Evolutionary conservation across 2,329 filamentous ascomycete species (phyloP), one percentile per base, ranked within the genome.

Genomic region (Alternaria sp.): DNA sequence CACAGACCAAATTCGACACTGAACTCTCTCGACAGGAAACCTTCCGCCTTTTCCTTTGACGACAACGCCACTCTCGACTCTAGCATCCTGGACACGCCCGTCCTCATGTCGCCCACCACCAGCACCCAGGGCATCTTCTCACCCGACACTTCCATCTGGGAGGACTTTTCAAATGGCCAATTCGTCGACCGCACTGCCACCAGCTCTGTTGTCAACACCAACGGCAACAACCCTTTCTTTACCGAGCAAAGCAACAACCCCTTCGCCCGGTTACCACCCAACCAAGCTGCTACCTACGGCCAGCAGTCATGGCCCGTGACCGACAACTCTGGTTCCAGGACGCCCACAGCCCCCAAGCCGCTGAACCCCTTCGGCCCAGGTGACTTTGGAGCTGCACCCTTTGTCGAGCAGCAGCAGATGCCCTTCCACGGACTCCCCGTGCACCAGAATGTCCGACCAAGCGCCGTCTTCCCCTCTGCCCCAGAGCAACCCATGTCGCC

Each of bases 341-440:
- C 92, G 7, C 90, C 91, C 16, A 87, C 93, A 63, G 89, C 88
- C 63, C 83, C 87, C 65, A 93, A 92, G 74, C 89, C 88, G 54
- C 91, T 92, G 72, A 90, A 92, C 71, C 86, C 88, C 46, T 87
- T 86, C 71, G 80, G 82, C 38, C 74, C 76, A 34, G 78, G 82
- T 40, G 83, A 86, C 49, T 84, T 83, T 71, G 84, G 86, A 55
- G 69, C 67, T 76, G 64, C 82, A 66, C 76, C 81, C n/a, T 83
- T 74, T 71, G 82, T 63, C 74, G 82, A 72, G 71, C 68, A 71
- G 75, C 66, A 79, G 80, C 75, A 78, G 53, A 70, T 77, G 71
- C 53, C 72, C 66, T 69, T 79, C 76, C 72, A 76, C 67, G 69
- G 75, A 69, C 61, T 79, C 64, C 77, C 71, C 70, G 72, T 78